Conservation (phyloP, 306 rosid genomes). For the Lathyrus aphaca region DNA sequence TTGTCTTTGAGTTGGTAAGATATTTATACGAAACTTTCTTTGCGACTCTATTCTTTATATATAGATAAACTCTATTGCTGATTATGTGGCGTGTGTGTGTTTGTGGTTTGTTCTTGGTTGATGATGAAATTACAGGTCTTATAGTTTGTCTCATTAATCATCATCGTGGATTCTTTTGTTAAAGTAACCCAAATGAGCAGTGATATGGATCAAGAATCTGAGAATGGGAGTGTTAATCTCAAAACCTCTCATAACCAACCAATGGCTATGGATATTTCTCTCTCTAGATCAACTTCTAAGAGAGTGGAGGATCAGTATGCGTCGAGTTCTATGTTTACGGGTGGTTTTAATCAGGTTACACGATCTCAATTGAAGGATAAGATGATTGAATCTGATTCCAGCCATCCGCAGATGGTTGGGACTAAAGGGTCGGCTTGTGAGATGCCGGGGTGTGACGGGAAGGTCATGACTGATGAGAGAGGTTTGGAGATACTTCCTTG, state of each 20-base stretch:
- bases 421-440: constrained; percentile 62
- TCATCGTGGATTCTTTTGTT: constrained; percentile 48
- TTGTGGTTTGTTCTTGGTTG: constrained; percentile 9
- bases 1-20: constrained; percentile 59
- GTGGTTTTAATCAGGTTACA: constrained; percentile 63
- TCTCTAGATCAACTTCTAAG: constrained; percentile 61
- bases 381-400: constrained; percentile 62
- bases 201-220: constrained; percentile 54
- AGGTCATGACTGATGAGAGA: constrained; percentile 62
- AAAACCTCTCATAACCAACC: constrained; percentile 69
- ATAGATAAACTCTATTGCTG: background rate
- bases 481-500: constrained; percentile 70
- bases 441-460: constrained; percentile 62
- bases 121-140: constrained; percentile 43
- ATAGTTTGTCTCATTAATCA: background rate
- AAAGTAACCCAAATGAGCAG: constrained; percentile 46
- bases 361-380: constrained; percentile 67
- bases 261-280: constrained; percentile 48
- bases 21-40: constrained; percentile 24
- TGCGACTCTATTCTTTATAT: constrained; percentile 32
- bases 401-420: constrained; percentile 76
- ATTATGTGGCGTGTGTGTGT: constrained; percentile 24
- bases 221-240: constrained; percentile 40
- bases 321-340: constrained; percentile 69
- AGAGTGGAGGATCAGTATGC: constrained; percentile 71